Evolutionary conservation across 2,329 filamentous ascomycete species (phyloP), one percentile per base, ranked within the genome.

Genomic region (Beauveria brongniartii): DNA sequence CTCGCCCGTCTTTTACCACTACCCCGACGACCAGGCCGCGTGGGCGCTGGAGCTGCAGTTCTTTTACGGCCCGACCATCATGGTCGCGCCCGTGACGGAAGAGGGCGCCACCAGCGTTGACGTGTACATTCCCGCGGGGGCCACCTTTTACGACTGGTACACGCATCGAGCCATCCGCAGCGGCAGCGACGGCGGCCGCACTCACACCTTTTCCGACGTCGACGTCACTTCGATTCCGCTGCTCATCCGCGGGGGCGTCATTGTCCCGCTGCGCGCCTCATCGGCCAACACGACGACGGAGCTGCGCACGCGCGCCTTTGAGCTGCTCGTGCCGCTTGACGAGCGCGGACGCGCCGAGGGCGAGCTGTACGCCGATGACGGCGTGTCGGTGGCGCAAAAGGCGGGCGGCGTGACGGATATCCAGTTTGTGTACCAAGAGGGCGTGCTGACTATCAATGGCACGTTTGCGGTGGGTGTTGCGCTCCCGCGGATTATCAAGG

Each of bases 311-410:
- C 77, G 88, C 66, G 78, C 85, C 65, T 93, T 93, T 74, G 81
- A 87, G 69, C 75, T 95, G 56, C 68, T 93, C 40, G 80, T 95
- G 48, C 86, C 90, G 0, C 80, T 89, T 0, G 84, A 81, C 7
- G 68, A 70, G 1, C 76, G 89, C 62, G 88, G 86, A 5, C 82
- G 74, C 12, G 90, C 90, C 0, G 71, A 68, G 1, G 90, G 90
- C 0, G 75, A 75, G 34, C 75, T 93, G 61, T 92, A 92, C 69
- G 74, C 92, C 8, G 90, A 93, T 66, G 90, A 93, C 64, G 90
- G 90, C 10, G 83, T 85, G 63, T 85, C 80, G 28, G 67, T 91
- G 47, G 75, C 80, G 62, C 87, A 89, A 72, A 41, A 30, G 16
- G 82, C 78, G 8, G 89, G 88, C 40, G 86, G 93, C 71, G 92